phyloP scores from a whole-genome alignment of 2,329 filamentous ascomycete genomes.

The Verticillium nonalfalfae region DNA sequence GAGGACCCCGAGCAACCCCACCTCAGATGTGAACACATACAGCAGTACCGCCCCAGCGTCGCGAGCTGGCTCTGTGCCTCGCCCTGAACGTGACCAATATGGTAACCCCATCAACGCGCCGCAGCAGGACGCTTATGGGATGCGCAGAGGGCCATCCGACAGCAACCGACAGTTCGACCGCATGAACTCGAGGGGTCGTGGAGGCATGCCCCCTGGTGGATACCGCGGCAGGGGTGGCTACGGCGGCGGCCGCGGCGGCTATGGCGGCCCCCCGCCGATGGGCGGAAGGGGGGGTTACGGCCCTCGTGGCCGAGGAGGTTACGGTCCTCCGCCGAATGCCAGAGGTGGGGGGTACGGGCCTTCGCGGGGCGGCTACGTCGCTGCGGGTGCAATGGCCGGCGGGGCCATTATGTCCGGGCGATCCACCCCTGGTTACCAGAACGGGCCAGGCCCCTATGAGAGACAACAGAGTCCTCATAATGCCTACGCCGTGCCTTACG shows the following conservation, averaged over 20 bases:
- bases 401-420: conserved; percentile 20
- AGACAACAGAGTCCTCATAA: conserved; percentile 28
- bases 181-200: conserved; percentile 49
- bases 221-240: conserved; percentile 36
- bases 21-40: conserved; percentile 30
- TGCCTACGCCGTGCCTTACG: conserved; percentile 29
- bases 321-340: conserved; percentile 26
- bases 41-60: conserved; percentile 14
- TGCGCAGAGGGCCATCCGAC: conserved; percentile 36
- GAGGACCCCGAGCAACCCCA: conserved; percentile 40
- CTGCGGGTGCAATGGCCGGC: conserved; percentile 24
- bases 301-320: conserved; percentile 35
- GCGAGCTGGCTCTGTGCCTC: conserved; percentile 31
- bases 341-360: conserved; percentile 21
- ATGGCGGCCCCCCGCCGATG: conserved; percentile 24
- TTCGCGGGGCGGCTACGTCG: background rate
- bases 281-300: conserved; percentile 40
- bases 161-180: conserved; percentile 25
- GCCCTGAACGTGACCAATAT: conserved; percentile 50
- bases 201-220: conserved; percentile 28
- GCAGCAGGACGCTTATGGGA: conserved; percentile 34
- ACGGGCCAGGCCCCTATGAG: conserved; percentile 24
- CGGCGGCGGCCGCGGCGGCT: conserved; percentile 35
- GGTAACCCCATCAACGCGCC: conserved; percentile 48
- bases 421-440: background rate